Conservation (phyloP, 805 yeast species). For the Candida gorgasii region DNA sequence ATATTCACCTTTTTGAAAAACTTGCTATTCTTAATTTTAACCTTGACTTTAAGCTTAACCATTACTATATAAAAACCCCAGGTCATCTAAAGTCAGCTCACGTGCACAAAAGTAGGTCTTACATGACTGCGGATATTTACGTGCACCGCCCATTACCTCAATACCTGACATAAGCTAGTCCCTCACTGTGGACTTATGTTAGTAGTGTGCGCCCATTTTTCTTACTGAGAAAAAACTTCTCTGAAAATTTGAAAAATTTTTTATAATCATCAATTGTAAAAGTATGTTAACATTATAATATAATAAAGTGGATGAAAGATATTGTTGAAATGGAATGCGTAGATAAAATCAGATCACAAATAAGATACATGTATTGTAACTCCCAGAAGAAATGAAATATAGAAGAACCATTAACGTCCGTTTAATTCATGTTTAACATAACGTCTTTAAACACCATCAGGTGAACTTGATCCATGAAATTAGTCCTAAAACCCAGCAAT, state of each 20-base stretch:
- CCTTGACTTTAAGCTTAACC: no score
- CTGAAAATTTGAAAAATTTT: conserved; percentile 5
- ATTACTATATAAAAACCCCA: background rate
- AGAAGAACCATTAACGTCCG: no score
- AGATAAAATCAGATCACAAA: no score
- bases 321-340: background rate
- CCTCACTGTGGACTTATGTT: conserved; percentile 1
- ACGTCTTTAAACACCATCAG: no score
- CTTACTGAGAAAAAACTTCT: conserved; percentile 3
- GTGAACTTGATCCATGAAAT: no score
- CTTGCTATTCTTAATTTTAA: no score
- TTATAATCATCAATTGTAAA: conserved; percentile 5
- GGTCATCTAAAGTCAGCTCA: background rate
- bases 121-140: background rate
- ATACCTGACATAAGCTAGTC: background rate
- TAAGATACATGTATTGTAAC: no score
- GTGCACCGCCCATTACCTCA: background rate
- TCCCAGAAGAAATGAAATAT: no score
- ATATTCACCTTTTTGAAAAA: no score
- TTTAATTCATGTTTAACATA: no score
- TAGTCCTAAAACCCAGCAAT: background rate
- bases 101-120: background rate
- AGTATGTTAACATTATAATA: conserved; percentile 6
- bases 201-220: conserved; percentile 1
- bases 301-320: background rate